phyloP scores from a whole-genome alignment of 1,284 basidiomycete genomes.

The Hymenochaete sp. region DNA sequence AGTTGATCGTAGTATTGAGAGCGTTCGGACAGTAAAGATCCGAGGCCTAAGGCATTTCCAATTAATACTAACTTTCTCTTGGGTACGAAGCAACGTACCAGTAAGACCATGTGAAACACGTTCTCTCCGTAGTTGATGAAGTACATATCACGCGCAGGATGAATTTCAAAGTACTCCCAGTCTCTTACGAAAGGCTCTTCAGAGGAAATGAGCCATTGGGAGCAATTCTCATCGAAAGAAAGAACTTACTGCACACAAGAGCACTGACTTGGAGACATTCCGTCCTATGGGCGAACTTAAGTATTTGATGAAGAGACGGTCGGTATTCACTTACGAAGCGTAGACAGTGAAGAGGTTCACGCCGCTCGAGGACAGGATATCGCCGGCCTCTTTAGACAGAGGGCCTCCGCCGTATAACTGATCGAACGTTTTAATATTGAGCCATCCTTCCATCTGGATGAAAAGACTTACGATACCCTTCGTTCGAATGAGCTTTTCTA shows the following conservation, averaged over 20 bases:
- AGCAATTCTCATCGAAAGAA: neutral
- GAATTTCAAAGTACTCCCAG: constrained; percentile 25
- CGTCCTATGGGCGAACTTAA: constrained; percentile 19
- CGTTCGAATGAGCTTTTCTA: neutral
- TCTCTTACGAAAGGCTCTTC: constrained; percentile 18
- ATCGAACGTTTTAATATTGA: neutral
- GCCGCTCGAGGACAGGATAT: constrained; percentile 22
- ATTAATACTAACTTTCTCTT: constrained; percentile 11
- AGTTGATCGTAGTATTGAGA: constrained; percentile 19
- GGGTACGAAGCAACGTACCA: constrained; percentile 9
- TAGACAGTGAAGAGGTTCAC: constrained; percentile 22
- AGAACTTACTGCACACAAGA: neutral
- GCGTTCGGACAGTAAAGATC: constrained; percentile 11
- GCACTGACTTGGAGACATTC: constrained; percentile 20
- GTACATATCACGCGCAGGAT: neutral
- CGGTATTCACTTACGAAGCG: constrained; percentile 22
- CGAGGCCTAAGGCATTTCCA: constrained; percentile 17
- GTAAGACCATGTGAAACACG: constrained; percentile 19
- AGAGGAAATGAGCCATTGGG: neutral
- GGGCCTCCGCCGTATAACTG: constrained; percentile 27
- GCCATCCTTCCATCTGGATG: constrained; percentile 13
- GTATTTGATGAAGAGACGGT: constrained; percentile 14
- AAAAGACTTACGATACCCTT: constrained; percentile 1
- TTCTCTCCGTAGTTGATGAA: constrained; percentile 18
- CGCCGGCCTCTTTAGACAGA: constrained; percentile 24